Conservation (phyloP, 352 stramenopile species). For the Pseudoperonospora humuli region DNA sequence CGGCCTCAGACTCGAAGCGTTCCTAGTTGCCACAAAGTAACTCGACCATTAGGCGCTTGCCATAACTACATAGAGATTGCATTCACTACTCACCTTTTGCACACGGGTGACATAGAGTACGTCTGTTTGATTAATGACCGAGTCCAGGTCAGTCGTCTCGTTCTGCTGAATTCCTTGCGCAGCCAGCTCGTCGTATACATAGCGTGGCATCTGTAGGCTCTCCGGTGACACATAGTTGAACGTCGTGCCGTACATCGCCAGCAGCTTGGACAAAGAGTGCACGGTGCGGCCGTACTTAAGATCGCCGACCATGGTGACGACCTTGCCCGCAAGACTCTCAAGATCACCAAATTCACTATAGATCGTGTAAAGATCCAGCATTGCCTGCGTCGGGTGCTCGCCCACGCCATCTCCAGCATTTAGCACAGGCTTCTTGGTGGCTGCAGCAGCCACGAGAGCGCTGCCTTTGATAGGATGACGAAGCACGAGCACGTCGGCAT, state of each 20-base stretch:
- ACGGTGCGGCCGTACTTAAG: slow-evolving; percentile 98
- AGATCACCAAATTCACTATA: slow-evolving; percentile 78
- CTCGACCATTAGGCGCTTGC: neutral
- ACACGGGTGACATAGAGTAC: slow-evolving; percentile 98
- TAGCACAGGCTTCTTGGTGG: slow-evolving; percentile 88
- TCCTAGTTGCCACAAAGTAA: slow-evolving; percentile 56
- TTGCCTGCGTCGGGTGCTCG: slow-evolving; percentile 98
- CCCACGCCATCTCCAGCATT: slow-evolving; percentile 94
- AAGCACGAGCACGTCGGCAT: slow-evolving; percentile 93
- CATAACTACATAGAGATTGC: neutral
- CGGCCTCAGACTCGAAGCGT: slow-evolving; percentile 90
- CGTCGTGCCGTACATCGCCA: slow-evolving; percentile 86
- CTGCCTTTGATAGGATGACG: slow-evolving; percentile 90
- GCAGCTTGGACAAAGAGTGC: slow-evolving; percentile 94
- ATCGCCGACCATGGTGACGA: slow-evolving; percentile 96
- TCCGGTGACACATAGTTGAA: slow-evolving; percentile 92
- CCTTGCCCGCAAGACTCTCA: slow-evolving; percentile 67
- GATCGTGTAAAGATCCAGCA: slow-evolving; percentile 98
- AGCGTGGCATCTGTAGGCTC: slow-evolving; percentile 77
- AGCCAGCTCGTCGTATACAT: slow-evolving; percentile 69
- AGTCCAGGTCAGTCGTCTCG: slow-evolving; percentile 74
- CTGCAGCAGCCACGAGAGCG: slow-evolving; percentile 60
- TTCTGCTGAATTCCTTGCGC: slow-evolving; percentile 79
- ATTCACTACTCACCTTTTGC: slow-evolving; percentile 64
- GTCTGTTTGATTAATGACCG: slow-evolving; percentile 88